A percentile compares a stretch with the other conserved stretches of the same genome.
Conservation (phyloP, 768 basidiomycete species). For the Psilocybe cubensis region DNA sequence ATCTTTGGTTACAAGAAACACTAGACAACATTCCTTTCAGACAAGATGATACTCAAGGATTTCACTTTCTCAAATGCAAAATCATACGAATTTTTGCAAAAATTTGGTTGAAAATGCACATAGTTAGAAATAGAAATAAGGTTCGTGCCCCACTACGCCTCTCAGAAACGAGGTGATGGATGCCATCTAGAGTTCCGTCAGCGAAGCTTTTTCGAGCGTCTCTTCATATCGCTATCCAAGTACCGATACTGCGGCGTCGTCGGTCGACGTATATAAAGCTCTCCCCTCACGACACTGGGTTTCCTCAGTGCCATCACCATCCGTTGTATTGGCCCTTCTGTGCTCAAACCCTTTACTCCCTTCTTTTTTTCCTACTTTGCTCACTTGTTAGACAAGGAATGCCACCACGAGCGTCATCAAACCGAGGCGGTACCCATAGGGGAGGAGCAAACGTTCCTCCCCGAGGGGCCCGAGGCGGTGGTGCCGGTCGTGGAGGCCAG, state of each 20-base stretch:
- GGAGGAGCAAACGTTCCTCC: conserved; percentile 23
- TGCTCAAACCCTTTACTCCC: neutral
- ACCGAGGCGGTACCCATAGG: conserved; percentile 24
- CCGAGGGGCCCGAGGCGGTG: conserved; percentile 29
- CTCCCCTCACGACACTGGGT: neutral
- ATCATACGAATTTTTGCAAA: neutral
- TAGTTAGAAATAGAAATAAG: neutral
- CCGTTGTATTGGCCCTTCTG: neutral
- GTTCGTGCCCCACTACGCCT: neutral
- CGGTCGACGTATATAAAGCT: neutral
- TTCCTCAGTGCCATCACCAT: neutral
- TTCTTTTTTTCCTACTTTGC: neutral
- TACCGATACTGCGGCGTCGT: neutral
- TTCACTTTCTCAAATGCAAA: neutral
- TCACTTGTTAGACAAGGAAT: conserved; percentile 20
- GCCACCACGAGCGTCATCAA: conserved; percentile 25
- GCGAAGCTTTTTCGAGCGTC: neutral
- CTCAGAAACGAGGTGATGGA: neutral
- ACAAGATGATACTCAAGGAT: too few relatives aligned
- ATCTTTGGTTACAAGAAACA: neutral
- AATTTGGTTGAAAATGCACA: neutral
- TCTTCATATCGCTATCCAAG: conserved; percentile 8
- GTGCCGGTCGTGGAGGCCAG: conserved; percentile 32
- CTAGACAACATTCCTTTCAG: too few relatives aligned
- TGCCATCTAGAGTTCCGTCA: neutral